Base-by-base conservation (phyloP, 2,329 filamentous ascomycete genomes). In the Didymosphaeria variabile region DNA sequence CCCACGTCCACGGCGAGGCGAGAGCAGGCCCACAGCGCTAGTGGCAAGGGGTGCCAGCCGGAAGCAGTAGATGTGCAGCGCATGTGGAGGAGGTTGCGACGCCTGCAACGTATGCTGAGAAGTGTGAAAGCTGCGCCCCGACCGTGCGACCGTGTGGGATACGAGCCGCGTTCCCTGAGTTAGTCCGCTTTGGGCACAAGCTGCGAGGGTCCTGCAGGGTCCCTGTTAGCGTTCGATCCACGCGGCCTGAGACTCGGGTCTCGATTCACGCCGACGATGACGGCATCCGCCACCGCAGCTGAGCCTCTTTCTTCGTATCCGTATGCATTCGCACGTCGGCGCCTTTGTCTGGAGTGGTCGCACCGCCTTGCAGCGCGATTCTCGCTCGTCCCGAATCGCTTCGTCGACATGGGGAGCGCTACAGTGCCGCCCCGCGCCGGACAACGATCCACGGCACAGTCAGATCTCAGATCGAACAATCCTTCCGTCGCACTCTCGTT, bases 71-170 rank as follows among this genome's bases (percentile, higher is more conserved):
- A 2, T 9, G 7, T 5, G 17, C 6, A n/a, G 29, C 19, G 31
- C 21, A 51, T 21, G 31, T 34, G 47, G 47, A 34, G 2, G 29
- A 23, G 29, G 47, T 50, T 47, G 47, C 47, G 29, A 50, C 45
- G 23, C 19, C 23, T 15, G 45, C 23, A 12, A n/a, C 29, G 29
- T 21, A 32, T 32, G 46, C 46, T 6, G 13, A 19, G 13, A n/a
- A 32, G 46, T 5, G 15, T 10, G 13, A 8, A n/a, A 31, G 12
- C 13, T 34, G 47, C 47, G 47, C 26, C 5, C 31, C 47, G 47
- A 34, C 29, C 12, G 15, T 51, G 21, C 47, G 29, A 47, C 19
- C 1, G 31, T 17, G 19, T 13, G 38, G 29, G 17, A 29, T 49
- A 31, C 45, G 45, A 26, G 17, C 23, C 45, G 45, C 45, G 29